Percentiles rank a stretch among this genome's conserved stretches.
phyloP scores from a whole-genome alignment of 1,284 basidiomycete species.

The Kalmanozyma brasiliensis region DNA sequence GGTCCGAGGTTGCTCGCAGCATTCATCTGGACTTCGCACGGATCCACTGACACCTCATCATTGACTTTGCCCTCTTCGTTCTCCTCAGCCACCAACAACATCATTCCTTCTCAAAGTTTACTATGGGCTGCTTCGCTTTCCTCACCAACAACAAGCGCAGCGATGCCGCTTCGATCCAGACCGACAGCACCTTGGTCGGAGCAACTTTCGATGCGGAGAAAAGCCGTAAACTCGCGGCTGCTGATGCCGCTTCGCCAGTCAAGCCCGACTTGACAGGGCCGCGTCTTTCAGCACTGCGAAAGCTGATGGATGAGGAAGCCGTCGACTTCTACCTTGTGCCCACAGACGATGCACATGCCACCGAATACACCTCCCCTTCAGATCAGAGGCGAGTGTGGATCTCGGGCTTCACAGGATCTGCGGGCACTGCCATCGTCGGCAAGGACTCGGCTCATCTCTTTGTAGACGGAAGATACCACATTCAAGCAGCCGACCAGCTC shows the following conservation, averaged over 20 bases:
- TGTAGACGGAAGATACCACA: conserved; percentile 89
- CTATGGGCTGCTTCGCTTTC: conserved; percentile 45
- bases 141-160: conserved; percentile 16
- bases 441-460: conserved; percentile 72
- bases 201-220: conserved; percentile 17
- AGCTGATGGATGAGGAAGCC: conserved; percentile 46
- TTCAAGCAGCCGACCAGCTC: conserved; percentile 81
- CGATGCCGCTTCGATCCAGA: conserved; percentile 36
- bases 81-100: neutral
- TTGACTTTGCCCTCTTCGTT: neutral
- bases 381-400: conserved; percentile 87
- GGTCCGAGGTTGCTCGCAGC: conserved; percentile 5
- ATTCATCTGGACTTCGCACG: conserved; percentile 1
- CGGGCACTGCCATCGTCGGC: conserved; percentile 82
- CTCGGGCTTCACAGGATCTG: conserved; percentile 85
- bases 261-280: conserved; percentile 41
- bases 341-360: conserved; percentile 86
- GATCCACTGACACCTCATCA: conserved; percentile 1
- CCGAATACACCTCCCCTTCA: conserved; percentile 82
- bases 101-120: neutral
- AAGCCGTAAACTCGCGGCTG: conserved; percentile 8
- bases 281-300: conserved; percentile 72
- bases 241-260: neutral
- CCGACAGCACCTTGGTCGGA: conserved; percentile 40
- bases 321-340: conserved; percentile 73